Percentiles rank a stretch among this genome's conserved stretches.
Conservation (phyloP, 164 flowering plant genomes). For the Tetrastigma voinierianum region DNA sequence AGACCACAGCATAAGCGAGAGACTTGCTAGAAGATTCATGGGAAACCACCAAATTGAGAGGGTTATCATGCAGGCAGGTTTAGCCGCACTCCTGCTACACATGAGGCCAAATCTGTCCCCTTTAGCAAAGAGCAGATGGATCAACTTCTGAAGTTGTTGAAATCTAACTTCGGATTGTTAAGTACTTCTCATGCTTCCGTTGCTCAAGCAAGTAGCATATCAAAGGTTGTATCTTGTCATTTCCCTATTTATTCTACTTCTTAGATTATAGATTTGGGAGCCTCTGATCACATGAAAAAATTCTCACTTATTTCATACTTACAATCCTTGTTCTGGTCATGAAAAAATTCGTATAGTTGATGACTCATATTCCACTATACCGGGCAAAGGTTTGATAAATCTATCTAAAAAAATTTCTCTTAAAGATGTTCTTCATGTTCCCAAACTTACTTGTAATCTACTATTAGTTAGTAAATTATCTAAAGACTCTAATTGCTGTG, state of each 20-base stretch:
- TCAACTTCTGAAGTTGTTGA: background rate
- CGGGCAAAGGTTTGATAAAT: no score
- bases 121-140: background rate
- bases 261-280: no score
- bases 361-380: background rate
- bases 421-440: background rate
- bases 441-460: background rate
- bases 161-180: background rate
- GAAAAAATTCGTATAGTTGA: background rate
- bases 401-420: background rate
- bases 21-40: constrained; percentile 1
- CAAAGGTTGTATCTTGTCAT: no score
- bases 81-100: no score
- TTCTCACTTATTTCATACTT: no score
- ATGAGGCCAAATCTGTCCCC: no score
- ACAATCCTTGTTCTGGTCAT: background rate
- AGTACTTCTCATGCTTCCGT: background rate
- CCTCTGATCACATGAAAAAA: background rate
- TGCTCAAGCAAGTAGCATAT: background rate
- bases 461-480: no score
- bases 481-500: no score
- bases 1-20: background rate
- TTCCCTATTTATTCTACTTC: background rate
- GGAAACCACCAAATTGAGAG: background rate
- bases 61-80: no score